These are phyloP conservation scores for Triangularia verruculosa DNA, from an alignment of 2,329 filamentous ascomycete species.

Conservation along the genomic window DNA sequence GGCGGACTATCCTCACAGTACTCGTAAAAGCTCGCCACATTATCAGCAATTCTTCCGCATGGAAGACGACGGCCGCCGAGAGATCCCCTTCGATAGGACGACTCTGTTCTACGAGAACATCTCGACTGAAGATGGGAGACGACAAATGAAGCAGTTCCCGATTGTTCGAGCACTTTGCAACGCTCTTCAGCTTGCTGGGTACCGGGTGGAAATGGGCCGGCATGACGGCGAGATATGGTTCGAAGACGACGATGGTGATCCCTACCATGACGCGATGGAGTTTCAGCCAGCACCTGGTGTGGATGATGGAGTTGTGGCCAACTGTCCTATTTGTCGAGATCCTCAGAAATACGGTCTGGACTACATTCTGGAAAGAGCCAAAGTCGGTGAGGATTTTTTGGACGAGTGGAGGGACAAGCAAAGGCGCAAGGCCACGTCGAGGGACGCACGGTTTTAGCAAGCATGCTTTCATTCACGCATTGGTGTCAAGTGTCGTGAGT, in stretches of 20 bases:
- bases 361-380: neutral
- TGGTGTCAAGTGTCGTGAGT: too few relatives aligned
- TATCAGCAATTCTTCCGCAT: neutral
- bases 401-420: neutral
- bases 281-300: neutral
- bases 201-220: conserved; percentile 15
- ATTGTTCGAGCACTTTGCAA: conserved; percentile 7
- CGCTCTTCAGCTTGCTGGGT: conserved; percentile 15
- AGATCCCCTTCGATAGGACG: conserved; percentile 4
- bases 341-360: conserved; percentile 9
- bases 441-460: neutral
- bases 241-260: conserved; percentile 18
- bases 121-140: conserved; percentile 1
- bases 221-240: conserved; percentile 21
- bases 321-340: conserved; percentile 9
- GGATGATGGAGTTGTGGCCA: neutral
- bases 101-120: conserved; percentile 10
- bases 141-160: conserved; percentile 1
- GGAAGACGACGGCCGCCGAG: neutral
- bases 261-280: conserved; percentile 18
- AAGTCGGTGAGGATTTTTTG: neutral
- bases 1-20: neutral
- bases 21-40: neutral
- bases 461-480: too few relatives aligned
- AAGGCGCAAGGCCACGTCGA: neutral